A percentile compares a stretch with the other conserved stretches of the same genome.
Conservation (phyloP, 371 early-diverging fungal genomes). For the Lichtheimia ramosa region DNA sequence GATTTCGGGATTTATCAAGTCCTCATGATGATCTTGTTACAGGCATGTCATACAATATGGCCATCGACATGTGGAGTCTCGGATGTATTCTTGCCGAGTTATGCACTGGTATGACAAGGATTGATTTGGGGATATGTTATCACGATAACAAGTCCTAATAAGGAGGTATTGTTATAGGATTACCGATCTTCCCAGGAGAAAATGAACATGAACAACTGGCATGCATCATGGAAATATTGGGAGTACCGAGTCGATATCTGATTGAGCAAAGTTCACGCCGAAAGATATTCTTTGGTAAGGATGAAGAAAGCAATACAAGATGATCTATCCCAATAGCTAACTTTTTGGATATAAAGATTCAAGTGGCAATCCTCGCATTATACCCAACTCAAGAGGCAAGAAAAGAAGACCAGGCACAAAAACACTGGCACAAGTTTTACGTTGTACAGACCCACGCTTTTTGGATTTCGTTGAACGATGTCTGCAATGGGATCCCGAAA, state of each 20-base stretch:
- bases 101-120: conserved; percentile 66
- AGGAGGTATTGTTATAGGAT: conserved; percentile 35
- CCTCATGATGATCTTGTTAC: background rate
- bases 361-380: conserved; percentile 66
- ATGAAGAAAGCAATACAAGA: too few species aligned
- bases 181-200: conserved; percentile 96
- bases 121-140: too few species aligned
- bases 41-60: conserved; percentile 77
- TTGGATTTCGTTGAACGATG: conserved; percentile 86
- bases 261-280: conserved; percentile 77
- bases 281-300: conserved; percentile 85
- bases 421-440: conserved; percentile 68
- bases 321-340: background rate
- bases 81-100: conserved; percentile 99
- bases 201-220: conserved; percentile 93
- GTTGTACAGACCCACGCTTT: conserved; percentile 72
- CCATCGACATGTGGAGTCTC: conserved; percentile 99
- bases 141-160: too few species aligned
- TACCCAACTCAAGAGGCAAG: conserved; percentile 88
- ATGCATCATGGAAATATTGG: conserved; percentile 93
- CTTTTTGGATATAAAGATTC: conserved; percentile 49
- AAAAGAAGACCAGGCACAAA: conserved; percentile 79
- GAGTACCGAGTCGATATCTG: conserved; percentile 76
- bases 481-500: conserved; percentile 90
- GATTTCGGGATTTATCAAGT: too few species aligned